These are phyloP conservation scores for Pulveroboletus ravenelii DNA, from an alignment of 768 basidiomycete genomes.

Conservation along the genomic window DNA sequence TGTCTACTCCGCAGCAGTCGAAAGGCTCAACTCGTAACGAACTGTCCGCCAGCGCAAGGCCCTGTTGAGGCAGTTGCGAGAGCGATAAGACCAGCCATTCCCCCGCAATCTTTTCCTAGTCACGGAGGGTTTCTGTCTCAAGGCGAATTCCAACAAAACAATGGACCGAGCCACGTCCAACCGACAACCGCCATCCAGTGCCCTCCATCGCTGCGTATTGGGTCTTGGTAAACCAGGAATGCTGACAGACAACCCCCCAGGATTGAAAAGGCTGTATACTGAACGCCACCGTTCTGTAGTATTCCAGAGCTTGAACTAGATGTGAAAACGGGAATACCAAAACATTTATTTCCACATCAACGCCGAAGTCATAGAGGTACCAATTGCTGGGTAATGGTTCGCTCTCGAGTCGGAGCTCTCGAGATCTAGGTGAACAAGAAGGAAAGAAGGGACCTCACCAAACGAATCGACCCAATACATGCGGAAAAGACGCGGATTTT, in stretches of 20 bases:
- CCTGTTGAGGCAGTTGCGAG: too few relatives aligned
- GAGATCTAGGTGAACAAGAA: constrained; percentile 93
- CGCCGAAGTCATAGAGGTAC: constrained; percentile 75
- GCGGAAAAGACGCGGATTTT: too few relatives aligned
- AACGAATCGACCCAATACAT: background rate
- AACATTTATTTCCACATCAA: constrained; percentile 27
- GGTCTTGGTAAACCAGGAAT: too few relatives aligned
- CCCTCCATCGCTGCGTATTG: too few relatives aligned
- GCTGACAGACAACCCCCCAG: too few relatives aligned
- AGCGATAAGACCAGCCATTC: constrained; percentile 90
- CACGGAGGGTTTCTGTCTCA: constrained; percentile 90
- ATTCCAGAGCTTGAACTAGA: too few relatives aligned
- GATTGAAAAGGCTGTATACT: too few relatives aligned
- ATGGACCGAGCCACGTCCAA: constrained; percentile 34
- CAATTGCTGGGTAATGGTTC: constrained; percentile 78
- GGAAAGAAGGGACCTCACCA: constrained; percentile 84
- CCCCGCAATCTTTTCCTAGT: constrained; percentile 97
- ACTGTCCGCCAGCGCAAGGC: too few relatives aligned
- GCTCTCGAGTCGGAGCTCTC: constrained; percentile 48
- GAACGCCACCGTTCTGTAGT: too few relatives aligned
- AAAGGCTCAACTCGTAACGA: too few relatives aligned
- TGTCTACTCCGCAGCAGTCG: constrained; percentile 22
- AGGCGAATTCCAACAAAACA: constrained; percentile 89
- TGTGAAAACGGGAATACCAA: too few relatives aligned
- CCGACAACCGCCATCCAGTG: too few relatives aligned